A percentile compares a stretch with the other conserved stretches of the same genome.
phyloP scores from a whole-genome alignment of 805 yeast species.

The Naumovozyma baii region DNA sequence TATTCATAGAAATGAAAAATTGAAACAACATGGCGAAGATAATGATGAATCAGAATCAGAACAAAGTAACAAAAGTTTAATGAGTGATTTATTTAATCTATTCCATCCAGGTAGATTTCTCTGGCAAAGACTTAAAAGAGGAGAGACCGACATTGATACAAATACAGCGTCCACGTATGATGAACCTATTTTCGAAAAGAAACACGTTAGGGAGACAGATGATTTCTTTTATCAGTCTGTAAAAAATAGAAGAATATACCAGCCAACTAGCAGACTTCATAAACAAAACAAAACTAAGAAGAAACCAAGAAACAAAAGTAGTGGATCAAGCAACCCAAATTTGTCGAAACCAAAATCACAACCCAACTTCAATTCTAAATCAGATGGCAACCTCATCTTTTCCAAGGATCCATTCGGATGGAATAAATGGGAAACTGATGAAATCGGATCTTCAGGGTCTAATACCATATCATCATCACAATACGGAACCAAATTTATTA shows the following conservation, averaged over 20 bases:
- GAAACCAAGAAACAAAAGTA: not conserved
- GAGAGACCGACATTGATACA: no score
- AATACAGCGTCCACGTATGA: no score
- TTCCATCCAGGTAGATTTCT: not conserved
- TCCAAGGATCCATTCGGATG: slow-evolving; percentile 27
- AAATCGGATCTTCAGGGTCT: slow-evolving; percentile 17
- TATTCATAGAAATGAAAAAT: no score
- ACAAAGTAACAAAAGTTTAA: not conserved
- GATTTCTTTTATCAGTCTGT: not conserved
- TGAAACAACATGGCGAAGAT: no score
- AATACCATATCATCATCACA: not conserved
- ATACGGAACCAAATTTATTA: slow-evolving; percentile 33
- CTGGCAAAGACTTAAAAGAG: not conserved
- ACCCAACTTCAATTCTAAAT: no score
- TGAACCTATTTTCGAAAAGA: not conserved
- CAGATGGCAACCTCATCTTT: slow-evolving; percentile 1
- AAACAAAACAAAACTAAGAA: not conserved
- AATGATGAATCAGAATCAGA: not conserved
- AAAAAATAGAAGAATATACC: not conserved
- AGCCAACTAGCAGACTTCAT: not conserved
- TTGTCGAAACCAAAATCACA: not conserved
- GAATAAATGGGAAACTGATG: slow-evolving; percentile 20
- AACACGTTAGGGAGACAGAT: not conserved
- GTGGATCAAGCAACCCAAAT: not conserved
- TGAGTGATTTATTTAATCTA: not conserved